These are phyloP conservation scores for Aureobasidium sp. DNA, from an alignment of 2,329 filamentous ascomycete genomes.

Conservation along the genomic window DNA sequence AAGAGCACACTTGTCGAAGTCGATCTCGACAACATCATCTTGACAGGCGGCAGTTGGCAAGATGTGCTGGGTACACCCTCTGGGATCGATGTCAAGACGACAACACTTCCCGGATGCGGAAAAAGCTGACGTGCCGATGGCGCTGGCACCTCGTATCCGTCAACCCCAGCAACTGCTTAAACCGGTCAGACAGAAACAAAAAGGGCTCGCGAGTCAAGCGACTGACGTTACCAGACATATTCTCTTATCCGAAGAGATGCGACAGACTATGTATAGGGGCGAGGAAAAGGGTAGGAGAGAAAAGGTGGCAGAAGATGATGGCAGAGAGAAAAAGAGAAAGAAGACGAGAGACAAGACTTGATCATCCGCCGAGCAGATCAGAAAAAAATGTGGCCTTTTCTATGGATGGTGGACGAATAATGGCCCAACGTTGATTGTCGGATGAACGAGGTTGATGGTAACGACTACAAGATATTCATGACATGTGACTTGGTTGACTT, in stretches of 20 bases:
- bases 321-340: not conserved
- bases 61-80: slow-evolving; percentile 68
- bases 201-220: not conserved
- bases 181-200: not conserved
- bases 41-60: slow-evolving; percentile 71
- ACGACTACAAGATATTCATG: not conserved
- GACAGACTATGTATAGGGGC: not conserved
- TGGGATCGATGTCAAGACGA: not conserved
- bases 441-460: not conserved
- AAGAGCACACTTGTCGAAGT: slow-evolving; percentile 64
- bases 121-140: slow-evolving; percentile 18
- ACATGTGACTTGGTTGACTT: too few relatives aligned
- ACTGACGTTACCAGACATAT: not conserved
- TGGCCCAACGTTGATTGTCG: slow-evolving; percentile 1
- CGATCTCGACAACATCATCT: slow-evolving; percentile 68
- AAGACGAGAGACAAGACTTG: not conserved
- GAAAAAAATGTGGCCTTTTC: not conserved
- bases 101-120: not conserved
- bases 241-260: not conserved
- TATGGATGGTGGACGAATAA: not conserved
- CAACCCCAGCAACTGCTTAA: too few relatives aligned
- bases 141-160: slow-evolving; percentile 8
- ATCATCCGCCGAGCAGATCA: not conserved
- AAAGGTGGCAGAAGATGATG: not conserved
- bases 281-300: not conserved